These are phyloP conservation scores for Protomyces arabidopsidicola DNA, from an alignment of 1,139 yeast species.

Conservation along the genomic window DNA sequence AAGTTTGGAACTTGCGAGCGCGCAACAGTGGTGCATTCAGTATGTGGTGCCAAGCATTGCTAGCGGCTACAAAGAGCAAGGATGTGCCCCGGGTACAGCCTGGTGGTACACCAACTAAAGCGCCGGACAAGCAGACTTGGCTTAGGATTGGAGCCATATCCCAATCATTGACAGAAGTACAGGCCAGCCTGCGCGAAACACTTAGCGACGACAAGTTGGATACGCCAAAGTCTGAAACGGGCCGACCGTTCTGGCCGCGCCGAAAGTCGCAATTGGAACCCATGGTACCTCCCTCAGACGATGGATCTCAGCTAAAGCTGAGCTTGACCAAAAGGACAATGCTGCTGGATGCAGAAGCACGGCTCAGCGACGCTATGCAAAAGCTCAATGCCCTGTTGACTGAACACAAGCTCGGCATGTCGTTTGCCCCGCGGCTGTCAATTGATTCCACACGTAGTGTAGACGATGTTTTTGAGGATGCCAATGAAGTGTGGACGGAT, in stretches of 20 bases:
- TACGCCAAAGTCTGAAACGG: background rate
- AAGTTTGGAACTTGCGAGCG: conserved; percentile 84
- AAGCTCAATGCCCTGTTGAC: background rate
- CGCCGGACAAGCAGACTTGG: background rate
- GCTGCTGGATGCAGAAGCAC: background rate
- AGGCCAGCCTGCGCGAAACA: background rate
- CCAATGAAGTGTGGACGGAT: conserved; percentile 1
- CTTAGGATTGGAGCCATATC: background rate
- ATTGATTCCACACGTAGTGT: conserved; percentile 9
- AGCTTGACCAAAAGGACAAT: background rate
- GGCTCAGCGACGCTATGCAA: background rate
- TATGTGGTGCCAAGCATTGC: conserved; percentile 77
- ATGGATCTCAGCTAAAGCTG: background rate
- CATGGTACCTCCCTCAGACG: background rate
- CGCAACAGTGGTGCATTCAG: conserved; percentile 60
- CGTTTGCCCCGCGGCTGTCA: conserved; percentile 1
- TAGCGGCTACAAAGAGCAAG: conserved; percentile 34
- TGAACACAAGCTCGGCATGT: background rate
- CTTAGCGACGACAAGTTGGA: background rate
- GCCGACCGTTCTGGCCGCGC: background rate
- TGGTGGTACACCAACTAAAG: background rate
- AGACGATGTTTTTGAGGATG: conserved; percentile 19
- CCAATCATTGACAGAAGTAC: background rate
- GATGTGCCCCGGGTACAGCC: background rate
- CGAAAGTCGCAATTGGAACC: background rate